A percentile compares a stretch with the other conserved stretches of the same genome.
Evolutionary conservation across 495 filamentous ascomycete species (phyloP).

Genomic region (Lasiosphaeria hispida): DNA sequence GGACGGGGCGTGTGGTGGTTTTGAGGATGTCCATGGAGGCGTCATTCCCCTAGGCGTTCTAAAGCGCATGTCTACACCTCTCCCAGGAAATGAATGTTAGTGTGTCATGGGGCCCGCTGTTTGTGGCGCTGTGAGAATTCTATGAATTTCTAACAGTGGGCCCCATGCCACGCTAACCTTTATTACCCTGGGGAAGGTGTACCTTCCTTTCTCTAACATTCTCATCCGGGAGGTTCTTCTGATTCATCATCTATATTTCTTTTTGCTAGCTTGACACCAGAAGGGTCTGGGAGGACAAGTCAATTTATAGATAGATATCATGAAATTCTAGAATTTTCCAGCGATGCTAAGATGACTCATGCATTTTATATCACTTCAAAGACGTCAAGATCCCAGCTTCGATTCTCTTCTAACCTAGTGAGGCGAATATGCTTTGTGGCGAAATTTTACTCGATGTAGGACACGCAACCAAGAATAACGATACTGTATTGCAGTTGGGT

Average conservation of each 20-base stretch:
- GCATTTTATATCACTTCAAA: too few species aligned
- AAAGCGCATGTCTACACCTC: neutral
- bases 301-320: neutral
- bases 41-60: neutral
- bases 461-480: too few species aligned
- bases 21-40: conserved; percentile 1
- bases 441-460: neutral
- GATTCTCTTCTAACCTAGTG: conserved; percentile 1
- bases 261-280: conserved; percentile 4
- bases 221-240: neutral
- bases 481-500: too few species aligned
- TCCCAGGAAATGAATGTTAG: too few species aligned
- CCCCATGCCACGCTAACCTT: too few species aligned
- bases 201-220: neutral
- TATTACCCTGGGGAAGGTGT: too few species aligned
- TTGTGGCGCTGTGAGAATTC: too few species aligned
- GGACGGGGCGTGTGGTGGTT: conserved; percentile 1
- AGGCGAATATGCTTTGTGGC: conserved; percentile 1
- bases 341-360: neutral
- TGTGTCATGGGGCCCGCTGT: too few species aligned
- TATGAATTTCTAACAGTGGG: too few species aligned
- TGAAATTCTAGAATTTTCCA: conserved; percentile 2
- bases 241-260: conserved; percentile 1
- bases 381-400: too few species aligned
- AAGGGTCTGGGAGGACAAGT: neutral